Evolutionary conservation across 345 rosid genomes (phyloP).

Genomic region (Rhodomyrtus tomentosa): DNA sequence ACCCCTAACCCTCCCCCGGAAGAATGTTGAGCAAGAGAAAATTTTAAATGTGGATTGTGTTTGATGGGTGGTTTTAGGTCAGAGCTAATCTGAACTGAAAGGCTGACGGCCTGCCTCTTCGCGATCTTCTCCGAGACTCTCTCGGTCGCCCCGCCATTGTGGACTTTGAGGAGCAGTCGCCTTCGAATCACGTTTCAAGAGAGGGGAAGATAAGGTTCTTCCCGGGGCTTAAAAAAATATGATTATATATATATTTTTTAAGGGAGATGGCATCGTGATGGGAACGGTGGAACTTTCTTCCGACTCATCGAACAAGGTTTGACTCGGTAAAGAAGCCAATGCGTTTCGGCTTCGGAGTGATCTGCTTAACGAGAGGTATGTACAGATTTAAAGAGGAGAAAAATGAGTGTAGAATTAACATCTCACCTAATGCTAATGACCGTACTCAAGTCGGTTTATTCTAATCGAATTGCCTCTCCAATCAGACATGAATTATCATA

Average conservation of each 20-base stretch:
- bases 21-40: neutral
- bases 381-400: neutral
- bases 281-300: neutral
- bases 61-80: neutral
- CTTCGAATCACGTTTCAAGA: neutral
- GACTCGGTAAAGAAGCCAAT: neutral
- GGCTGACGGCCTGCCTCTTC: neutral
- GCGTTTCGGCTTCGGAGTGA: neutral
- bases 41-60: neutral
- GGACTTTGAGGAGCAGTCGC: neutral
- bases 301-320: neutral
- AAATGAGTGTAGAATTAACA: neutral
- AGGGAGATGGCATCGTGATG: neutral
- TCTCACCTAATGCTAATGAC: neutral
- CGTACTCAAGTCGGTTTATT: neutral
- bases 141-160: neutral
- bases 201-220: neutral
- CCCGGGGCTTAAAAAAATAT: too few species aligned
- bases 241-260: too few species aligned
- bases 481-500: too few species aligned
- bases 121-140: neutral
- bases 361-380: neutral
- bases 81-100: neutral
- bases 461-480: neutral
- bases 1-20: neutral